Base-by-base conservation (phyloP, 2,329 filamentous ascomycete species). In the Westerdykella sp. region DNA sequence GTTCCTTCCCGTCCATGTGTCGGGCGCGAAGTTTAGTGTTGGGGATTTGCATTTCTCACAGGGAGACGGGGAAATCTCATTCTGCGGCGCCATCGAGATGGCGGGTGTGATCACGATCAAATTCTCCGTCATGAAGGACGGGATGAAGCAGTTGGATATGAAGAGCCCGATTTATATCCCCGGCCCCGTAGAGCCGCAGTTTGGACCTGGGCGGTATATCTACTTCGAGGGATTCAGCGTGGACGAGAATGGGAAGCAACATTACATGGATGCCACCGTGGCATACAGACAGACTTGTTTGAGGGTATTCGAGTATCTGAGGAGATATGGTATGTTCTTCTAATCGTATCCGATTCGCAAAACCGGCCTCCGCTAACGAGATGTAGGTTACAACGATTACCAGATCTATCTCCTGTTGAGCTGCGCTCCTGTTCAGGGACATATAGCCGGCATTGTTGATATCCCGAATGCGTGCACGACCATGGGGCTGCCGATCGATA, bases 181-280 rank as follows among this genome's bases (percentile, higher is more conserved):
- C 0, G 89, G 89, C 0, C 87, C 88, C 0, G 89, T 95, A 0
- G 87, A 94, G 69, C 87, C 89, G 22, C 84, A 90, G 52, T 95
- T 93, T 56, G 85, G 87, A 0, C 87, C 89, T 0, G 85, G 87
- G 0, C 72, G 88, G 4, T 84, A 87, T 56, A 78, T 94, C 45
- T 90, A 87, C 48, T 93, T 93, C 56, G 87, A 95, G 62, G 90
- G 90, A 0, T 96, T 96, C 69, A 86, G 80, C 1, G 90, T 95
- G 15, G 90, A 95, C 56, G 80, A 94, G 68, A 69, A 86, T 22
- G 90, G 90, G 7, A 93, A 88, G 68, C 90, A 95, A 69, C 85
- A 94, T 62, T 95, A 87, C 62, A 75, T 94, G 66, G 89, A 95
- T 65, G 81, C 88, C 2, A 88, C 87, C 0, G 80, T 95, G 4